phyloP scores from a whole-genome alignment of 1,284 basidiomycete genomes.

The Erythrobasidium hasegawianum region DNA sequence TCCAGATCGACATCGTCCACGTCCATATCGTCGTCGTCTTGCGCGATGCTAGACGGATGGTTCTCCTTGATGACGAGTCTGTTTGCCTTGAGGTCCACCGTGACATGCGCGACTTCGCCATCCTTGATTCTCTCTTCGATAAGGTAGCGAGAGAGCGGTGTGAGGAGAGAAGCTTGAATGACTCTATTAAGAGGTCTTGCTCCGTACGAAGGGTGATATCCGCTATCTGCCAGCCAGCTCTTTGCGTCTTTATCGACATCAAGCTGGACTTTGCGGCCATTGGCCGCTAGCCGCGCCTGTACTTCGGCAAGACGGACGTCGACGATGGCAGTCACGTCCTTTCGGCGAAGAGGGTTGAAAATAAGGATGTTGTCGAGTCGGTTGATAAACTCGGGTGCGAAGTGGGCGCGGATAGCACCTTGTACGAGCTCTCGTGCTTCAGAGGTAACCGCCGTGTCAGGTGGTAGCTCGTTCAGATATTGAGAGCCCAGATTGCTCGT shows the following conservation, averaged over 20 bases:
- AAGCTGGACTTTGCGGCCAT: constrained; percentile 70
- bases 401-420: constrained; percentile 53
- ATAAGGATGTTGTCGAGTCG: constrained; percentile 55
- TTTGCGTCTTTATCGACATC: constrained; percentile 72
- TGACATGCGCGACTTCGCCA: constrained; percentile 69
- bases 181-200: constrained; percentile 78
- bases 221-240: constrained; percentile 74
- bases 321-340: constrained; percentile 56
- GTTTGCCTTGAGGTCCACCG: constrained; percentile 80
- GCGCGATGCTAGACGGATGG: constrained; percentile 60
- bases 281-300: constrained; percentile 68
- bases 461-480: constrained; percentile 55
- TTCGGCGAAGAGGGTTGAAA: constrained; percentile 54
- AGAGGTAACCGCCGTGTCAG: constrained; percentile 51
- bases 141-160: constrained; percentile 82
- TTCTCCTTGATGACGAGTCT: constrained; percentile 77
- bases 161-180: constrained; percentile 89
- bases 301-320: constrained; percentile 57
- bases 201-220: constrained; percentile 62
- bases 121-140: constrained; percentile 70
- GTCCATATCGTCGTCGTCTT: constrained; percentile 49
- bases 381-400: constrained; percentile 59
- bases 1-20: constrained; percentile 51
- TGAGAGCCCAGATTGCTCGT: constrained; percentile 57
- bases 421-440: constrained; percentile 52